phyloP scores from a whole-genome alignment of 805 yeast species.

The Candida michaelii region DNA sequence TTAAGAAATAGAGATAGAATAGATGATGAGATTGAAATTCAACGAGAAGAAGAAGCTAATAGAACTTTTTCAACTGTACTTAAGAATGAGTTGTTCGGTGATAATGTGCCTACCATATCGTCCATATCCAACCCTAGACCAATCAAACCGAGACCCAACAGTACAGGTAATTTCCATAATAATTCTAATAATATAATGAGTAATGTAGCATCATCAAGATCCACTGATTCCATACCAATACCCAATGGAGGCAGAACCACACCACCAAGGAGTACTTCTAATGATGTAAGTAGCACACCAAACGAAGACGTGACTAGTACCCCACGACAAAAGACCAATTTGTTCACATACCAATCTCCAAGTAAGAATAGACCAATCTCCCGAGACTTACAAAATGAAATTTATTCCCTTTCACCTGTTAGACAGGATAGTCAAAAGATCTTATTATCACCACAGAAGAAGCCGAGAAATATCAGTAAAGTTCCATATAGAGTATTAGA shows the following conservation, averaged over 20 bases:
- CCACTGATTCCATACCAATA: conserved; percentile 13
- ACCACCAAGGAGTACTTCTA: conserved; percentile 21
- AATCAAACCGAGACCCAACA: conserved; percentile 17
- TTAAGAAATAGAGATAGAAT: conserved; percentile 23
- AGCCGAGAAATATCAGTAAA: conserved; percentile 72
- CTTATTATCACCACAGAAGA: conserved; percentile 78
- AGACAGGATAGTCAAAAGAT: conserved; percentile 83
- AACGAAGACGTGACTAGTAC: conserved; percentile 28
- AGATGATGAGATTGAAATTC: conserved; percentile 63
- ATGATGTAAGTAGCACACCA: conserved; percentile 7
- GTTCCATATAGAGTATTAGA: conserved; percentile 92
- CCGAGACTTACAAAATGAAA: conserved; percentile 65
- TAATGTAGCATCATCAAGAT: conserved; percentile 12
- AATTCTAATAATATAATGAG: conserved; percentile 6
- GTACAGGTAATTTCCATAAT: conserved; percentile 20
- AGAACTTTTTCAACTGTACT: conserved; percentile 82
- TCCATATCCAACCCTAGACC: conserved; percentile 25
- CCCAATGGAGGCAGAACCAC: conserved; percentile 20
- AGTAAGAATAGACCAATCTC: conserved; percentile 61
- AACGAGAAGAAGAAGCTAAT: conserved; percentile 79
- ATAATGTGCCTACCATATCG: conserved; percentile 60
- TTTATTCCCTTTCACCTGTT: conserved; percentile 82
- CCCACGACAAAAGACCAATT: conserved; percentile 51
- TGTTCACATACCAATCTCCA: conserved; percentile 77
- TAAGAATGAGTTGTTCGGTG: conserved; percentile 90